Evolutionary conservation across 345 rosid genomes (phyloP), one percentile per base, ranked within the genome.

Genomic region (Ceriops zippeliana): DNA sequence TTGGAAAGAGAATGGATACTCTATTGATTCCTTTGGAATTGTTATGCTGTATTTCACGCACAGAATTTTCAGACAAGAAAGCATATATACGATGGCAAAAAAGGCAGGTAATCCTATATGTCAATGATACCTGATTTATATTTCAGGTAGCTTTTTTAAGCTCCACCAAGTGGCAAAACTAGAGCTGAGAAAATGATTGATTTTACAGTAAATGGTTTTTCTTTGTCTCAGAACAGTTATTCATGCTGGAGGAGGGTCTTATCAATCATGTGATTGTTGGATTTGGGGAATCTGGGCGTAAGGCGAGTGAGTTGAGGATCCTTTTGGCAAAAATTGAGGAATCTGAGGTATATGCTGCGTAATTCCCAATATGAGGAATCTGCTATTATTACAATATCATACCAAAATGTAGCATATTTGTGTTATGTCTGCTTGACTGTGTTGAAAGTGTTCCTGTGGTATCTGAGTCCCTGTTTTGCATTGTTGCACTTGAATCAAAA

Each of bases 1-100:
- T 76, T 67, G 99, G 99, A 31, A 95, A 95, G 80, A 84, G 97
- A 84, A 91, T 95, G 97, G 96, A 91, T 71, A 79, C 93, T 62
- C 77, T 95, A 56, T 72, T 95, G 72, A 77, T 95, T 71, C 99
- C 99, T 53, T 79, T 95, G 86, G 98, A 95, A 75, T 68, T 91
- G 81, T 82, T 95, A 74, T 90, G 90, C 61, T 88, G 96, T 58
- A 85, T 88, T 77, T 91, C 99, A 70, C 93, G 93, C 63, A 85
- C 96, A 35, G 97, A 95, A 79, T 95, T 95, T 83, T 86, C 99
- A 70, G 97, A 95, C 74, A 91, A 91, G 83, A 91, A 91, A 83
- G 86, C 97, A 52, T 95, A 86, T 74, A 85, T 95, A 76, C 90
- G 88, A 69, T 95, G 99, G 97, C 99, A 95, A 83, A 95, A 88